These are phyloP conservation scores for Chamaenerion angustifolium DNA, from an alignment of 345 rosid species.

Conservation along the genomic window DNA sequence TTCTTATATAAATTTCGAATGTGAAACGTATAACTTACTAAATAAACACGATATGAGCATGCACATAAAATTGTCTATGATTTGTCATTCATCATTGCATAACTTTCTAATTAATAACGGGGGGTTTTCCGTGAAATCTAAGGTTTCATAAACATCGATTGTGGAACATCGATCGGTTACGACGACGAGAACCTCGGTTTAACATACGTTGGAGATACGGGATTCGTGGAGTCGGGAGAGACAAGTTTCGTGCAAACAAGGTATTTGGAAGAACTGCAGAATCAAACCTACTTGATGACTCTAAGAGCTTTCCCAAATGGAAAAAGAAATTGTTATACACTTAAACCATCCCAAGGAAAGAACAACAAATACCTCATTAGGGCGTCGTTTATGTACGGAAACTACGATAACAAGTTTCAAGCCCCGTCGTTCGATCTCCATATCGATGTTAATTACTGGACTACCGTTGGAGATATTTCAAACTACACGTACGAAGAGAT, in stretches of 20 bases:
- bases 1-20: too few relatives aligned
- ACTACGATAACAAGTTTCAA: slow-evolving; percentile 8
- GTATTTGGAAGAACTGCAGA: not conserved
- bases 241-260: not conserved
- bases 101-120: too few relatives aligned
- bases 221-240: slow-evolving; percentile 7
- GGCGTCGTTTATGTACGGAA: slow-evolving; percentile 12
- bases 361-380: slow-evolving; percentile 5
- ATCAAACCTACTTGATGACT: not conserved
- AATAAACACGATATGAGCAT: too few relatives aligned
- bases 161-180: slow-evolving; percentile 4
- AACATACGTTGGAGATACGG: slow-evolving; percentile 3
- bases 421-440: slow-evolving; percentile 11
- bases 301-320: slow-evolving; percentile 10
- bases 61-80: too few relatives aligned
- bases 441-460: slow-evolving; percentile 9
- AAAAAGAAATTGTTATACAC: slow-evolving; percentile 14
- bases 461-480: not conserved
- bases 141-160: slow-evolving; percentile 17
- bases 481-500: accelerated
- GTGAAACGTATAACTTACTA: too few relatives aligned
- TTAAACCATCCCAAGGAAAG: slow-evolving; percentile 7
- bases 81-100: too few relatives aligned
- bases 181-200: not conserved
- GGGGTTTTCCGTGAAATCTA: too few relatives aligned